Conservation (phyloP, 345 rosid species). For the Aurinia saxatilis region DNA sequence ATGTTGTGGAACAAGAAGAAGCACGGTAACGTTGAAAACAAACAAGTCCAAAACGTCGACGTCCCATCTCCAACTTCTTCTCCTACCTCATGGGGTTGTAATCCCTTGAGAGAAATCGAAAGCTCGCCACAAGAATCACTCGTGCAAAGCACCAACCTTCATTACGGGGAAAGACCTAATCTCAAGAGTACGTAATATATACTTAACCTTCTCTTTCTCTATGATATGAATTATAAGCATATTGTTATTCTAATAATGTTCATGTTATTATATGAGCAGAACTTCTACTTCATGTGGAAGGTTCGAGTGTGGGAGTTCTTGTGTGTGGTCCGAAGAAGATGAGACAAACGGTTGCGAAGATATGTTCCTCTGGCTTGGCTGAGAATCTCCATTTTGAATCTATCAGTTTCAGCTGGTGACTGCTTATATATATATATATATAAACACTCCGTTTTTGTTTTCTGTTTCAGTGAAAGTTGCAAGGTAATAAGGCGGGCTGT, state of each 20-base stretch:
- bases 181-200: conserved; percentile 64
- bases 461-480: neutral
- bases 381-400: conserved; percentile 65
- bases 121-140: conserved; percentile 58
- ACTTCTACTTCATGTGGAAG: conserved; percentile 42
- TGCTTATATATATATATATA: neutral
- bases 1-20: conserved; percentile 57
- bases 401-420: conserved; percentile 82
- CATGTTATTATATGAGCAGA: conserved; percentile 31
- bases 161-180: conserved; percentile 65
- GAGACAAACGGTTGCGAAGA: conserved; percentile 60
- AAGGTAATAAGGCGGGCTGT: conserved; percentile 6
- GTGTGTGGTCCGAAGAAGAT: conserved; percentile 70
- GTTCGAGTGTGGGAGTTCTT: conserved; percentile 59
- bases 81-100: conserved; percentile 17
- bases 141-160: conserved; percentile 36
- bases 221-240: neutral
- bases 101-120: conserved; percentile 53
- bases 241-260: neutral
- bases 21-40: conserved; percentile 25
- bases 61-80: conserved; percentile 29
- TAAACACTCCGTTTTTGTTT: neutral
- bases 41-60: conserved; percentile 39
- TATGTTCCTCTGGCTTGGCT: conserved; percentile 56
- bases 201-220: neutral